These are phyloP conservation scores for Pezicula neosporulosa DNA, from an alignment of 2,329 filamentous ascomycete genomes.

Conservation along the genomic window DNA sequence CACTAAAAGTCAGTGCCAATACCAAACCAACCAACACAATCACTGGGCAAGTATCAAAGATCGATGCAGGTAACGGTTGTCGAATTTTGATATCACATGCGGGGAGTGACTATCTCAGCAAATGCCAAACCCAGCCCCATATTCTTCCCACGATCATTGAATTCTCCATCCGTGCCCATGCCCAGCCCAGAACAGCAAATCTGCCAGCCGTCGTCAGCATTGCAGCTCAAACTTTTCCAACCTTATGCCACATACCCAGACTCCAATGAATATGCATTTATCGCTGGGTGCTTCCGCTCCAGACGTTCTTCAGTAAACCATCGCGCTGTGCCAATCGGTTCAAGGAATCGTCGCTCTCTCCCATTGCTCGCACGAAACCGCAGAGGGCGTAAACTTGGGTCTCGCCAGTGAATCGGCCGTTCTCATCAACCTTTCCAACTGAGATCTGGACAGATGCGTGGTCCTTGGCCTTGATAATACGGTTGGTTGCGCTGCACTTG, in stretches of 20 bases:
- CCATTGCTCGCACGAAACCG: conserved; percentile 96
- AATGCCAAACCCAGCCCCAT: conserved; percentile 22
- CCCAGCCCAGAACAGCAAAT: conserved; percentile 24
- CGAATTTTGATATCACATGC: conserved; percentile 25
- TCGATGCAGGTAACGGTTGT: conserved; percentile 24
- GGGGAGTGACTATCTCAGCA: conserved; percentile 29
- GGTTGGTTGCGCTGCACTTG: conserved; percentile 98
- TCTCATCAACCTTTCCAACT: conserved; percentile 98
- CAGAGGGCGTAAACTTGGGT: conserved; percentile 97
- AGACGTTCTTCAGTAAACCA: conserved; percentile 95
- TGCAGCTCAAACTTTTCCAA: not conserved
- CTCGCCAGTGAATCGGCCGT: conserved; percentile 89
- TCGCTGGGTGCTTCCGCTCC: conserved; percentile 56
- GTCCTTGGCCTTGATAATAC: conserved; percentile 99
- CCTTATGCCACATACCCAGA: conserved; percentile 24
- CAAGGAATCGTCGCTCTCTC: conserved; percentile 94
- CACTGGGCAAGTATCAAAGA: conserved; percentile 4
- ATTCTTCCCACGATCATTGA: conserved; percentile 15
- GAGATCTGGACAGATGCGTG: conserved; percentile 98
- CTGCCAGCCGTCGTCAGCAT: conserved; percentile 18
- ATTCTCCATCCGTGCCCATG: conserved; percentile 16
- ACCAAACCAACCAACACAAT: no score
- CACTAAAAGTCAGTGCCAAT: no score
- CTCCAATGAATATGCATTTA: conserved; percentile 26
- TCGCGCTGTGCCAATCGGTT: conserved; percentile 96